phyloP scores from a whole-genome alignment of 1,284 basidiomycete species.

The Ganoderma resinaceum region DNA sequence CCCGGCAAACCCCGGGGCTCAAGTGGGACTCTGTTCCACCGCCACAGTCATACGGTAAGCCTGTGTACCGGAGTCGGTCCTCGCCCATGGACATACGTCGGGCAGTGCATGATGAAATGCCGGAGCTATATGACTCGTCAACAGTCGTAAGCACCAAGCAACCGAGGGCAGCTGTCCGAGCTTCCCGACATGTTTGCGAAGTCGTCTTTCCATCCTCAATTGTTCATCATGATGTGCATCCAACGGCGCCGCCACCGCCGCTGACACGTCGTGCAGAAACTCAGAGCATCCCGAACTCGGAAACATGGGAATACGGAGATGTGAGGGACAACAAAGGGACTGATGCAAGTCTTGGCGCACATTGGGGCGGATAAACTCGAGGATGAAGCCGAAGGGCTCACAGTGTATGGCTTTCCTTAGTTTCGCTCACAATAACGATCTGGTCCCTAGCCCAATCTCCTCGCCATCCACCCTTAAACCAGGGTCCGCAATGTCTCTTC shows the following conservation, averaged over 20 bases:
- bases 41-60: constrained; percentile 31
- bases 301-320: constrained; percentile 4
- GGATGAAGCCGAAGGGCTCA: constrained; percentile 1
- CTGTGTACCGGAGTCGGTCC: constrained; percentile 31
- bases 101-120: constrained; percentile 3
- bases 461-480: neutral
- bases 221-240: constrained; percentile 26
- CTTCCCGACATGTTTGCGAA: constrained; percentile 9
- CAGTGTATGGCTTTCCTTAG: neutral
- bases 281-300: constrained; percentile 1
- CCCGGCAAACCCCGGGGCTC: constrained; percentile 22
- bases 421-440: constrained; percentile 1
- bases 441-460: neutral
- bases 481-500: neutral
- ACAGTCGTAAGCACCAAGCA: neutral
- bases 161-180: constrained; percentile 3
- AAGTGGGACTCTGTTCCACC: constrained; percentile 15
- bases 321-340: neutral
- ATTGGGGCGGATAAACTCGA: neutral
- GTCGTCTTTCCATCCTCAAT: constrained; percentile 11
- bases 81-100: neutral
- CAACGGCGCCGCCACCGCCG: constrained; percentile 24
- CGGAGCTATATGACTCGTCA: constrained; percentile 9
- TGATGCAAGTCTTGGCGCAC: constrained; percentile 9
- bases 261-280: constrained; percentile 6